phyloP scores from a whole-genome alignment of 768 basidiomycete species.

The Kwoniella sp. region DNA sequence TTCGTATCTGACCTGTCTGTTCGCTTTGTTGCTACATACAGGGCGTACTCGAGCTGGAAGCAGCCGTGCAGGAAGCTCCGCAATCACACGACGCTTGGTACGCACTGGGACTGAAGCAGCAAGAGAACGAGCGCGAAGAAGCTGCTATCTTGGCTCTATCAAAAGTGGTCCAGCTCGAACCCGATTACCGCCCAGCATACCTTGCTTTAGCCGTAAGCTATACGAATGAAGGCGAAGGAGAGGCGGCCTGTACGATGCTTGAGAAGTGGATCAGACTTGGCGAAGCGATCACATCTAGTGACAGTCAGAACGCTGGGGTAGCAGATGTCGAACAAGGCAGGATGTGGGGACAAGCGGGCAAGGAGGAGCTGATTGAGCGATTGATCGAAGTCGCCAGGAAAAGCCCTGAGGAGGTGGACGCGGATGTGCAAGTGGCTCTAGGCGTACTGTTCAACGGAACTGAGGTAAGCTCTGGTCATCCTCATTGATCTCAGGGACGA shows the following conservation, averaged over 20 bases:
- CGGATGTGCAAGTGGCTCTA: conserved; percentile 92
- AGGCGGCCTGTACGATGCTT: conserved; percentile 76
- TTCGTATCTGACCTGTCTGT: not conserved
- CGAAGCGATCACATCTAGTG: conserved; percentile 44
- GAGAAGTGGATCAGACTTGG: conserved; percentile 72
- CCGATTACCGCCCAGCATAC: conserved; percentile 70
- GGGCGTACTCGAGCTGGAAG: conserved; percentile 87
- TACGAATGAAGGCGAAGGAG: conserved; percentile 82
- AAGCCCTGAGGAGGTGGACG: conserved; percentile 70
- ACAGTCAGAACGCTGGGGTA: no score
- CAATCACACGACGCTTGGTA: conserved; percentile 78
- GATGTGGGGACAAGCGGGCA: conserved; percentile 29
- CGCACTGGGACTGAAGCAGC: conserved; percentile 91
- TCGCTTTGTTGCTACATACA: conserved; percentile 54
- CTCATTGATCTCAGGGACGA: not conserved
- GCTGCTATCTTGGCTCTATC: conserved; percentile 83
- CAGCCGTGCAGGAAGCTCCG: conserved; percentile 77
- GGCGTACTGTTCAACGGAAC: conserved; percentile 89
- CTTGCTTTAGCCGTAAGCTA: conserved; percentile 86
- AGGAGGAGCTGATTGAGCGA: conserved; percentile 66
- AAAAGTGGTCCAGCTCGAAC: conserved; percentile 78
- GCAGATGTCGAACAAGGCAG: not conserved
- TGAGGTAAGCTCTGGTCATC: conserved; percentile 63
- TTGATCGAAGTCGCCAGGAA: conserved; percentile 78
- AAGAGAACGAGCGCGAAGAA: conserved; percentile 93